Evolutionary conservation across 179 eudicot species (phyloP), one percentile per base, ranked within the genome.

Genomic region (Vitellaria paradoxa): DNA sequence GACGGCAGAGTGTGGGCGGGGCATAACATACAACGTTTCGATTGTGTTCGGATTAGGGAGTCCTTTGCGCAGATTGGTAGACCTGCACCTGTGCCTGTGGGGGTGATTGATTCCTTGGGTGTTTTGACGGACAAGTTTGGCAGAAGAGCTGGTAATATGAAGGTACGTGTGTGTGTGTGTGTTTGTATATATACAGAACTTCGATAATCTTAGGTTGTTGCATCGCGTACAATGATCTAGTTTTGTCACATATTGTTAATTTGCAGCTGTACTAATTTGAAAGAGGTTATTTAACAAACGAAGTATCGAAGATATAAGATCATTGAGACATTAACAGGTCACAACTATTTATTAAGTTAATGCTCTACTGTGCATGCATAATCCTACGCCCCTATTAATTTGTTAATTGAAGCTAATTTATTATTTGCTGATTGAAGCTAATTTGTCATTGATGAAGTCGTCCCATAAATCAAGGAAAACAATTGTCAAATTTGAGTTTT

Each of bases 91-190:
- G 81, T 82, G 40, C 97, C 99, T 7, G 78, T 77, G 45, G 97
- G 92, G 66, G 78, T 86, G 47, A 90, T 95, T 26, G 99, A 95
- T 80, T 91, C 99, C 3, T 84, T 93, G 83, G 91, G 89, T 13
- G 88, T 95, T 17, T 83, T 95, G 78, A 80, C 88, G 1, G 79
- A 88, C 76, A 93, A 87, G 65, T 95, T 95, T 81, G 99, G 99
- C n/a, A 90, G 80, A 77, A 87, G 99, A 84, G 99, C 99, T 68
- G 99, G 99, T n/a, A 88, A 95, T 81, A 90, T 95, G 98, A 95
- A 95, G 97, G 97, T 91, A 84, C 10, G 76, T 74, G 9, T 13
- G 23, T 4, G 30, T 18, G 76, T 74, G 9, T 13, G 23, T 4
- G 30, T 18, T 57, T 13, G 6, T 6, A 57, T 50, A 7, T 12